A percentile compares a stretch with the other conserved stretches of the same genome.
phyloP scores from a whole-genome alignment of 768 basidiomycete genomes.

The Pisolithus sp. region DNA sequence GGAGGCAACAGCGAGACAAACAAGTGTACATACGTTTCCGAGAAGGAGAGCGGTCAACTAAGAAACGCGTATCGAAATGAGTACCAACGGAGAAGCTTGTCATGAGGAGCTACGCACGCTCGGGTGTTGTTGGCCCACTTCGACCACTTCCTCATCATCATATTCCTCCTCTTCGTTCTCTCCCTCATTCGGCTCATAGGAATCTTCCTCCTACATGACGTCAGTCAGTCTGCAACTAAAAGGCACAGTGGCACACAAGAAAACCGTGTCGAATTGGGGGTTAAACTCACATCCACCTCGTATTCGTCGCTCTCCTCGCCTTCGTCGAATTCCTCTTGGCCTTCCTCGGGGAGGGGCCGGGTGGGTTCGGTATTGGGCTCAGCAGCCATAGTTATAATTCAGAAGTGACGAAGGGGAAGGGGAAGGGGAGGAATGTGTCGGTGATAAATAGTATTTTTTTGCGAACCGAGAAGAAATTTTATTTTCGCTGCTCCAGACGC shows the following conservation, averaged over 20 bases:
- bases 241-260: not conserved
- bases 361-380: slow-evolving; percentile 13
- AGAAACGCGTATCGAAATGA: too few species aligned
- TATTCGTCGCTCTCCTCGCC: slow-evolving; percentile 9
- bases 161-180: slow-evolving; percentile 17
- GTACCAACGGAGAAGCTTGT: too few species aligned
- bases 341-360: not conserved
- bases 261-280: slow-evolving; percentile 4
- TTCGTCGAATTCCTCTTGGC: slow-evolving; percentile 6
- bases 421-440: not conserved
- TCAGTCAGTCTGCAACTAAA: not conserved
- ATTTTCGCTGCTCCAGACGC: too few species aligned
- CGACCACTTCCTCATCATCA: too few species aligned
- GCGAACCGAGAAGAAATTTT: too few species aligned
- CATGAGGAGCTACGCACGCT: too few species aligned
- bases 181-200: not conserved
- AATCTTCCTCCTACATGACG: slow-evolving; percentile 15
- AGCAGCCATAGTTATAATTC: slow-evolving; percentile 14
- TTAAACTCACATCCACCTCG: too few species aligned
- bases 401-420: not conserved
- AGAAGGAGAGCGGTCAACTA: too few species aligned
- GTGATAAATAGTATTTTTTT: too few species aligned
- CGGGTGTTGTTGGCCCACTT: too few species aligned
- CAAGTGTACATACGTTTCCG: too few species aligned
- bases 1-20: too few species aligned